Evolutionary conservation across 2,329 filamentous ascomycete species (phyloP).

Genomic region (Apiospora saccharicola): DNA sequence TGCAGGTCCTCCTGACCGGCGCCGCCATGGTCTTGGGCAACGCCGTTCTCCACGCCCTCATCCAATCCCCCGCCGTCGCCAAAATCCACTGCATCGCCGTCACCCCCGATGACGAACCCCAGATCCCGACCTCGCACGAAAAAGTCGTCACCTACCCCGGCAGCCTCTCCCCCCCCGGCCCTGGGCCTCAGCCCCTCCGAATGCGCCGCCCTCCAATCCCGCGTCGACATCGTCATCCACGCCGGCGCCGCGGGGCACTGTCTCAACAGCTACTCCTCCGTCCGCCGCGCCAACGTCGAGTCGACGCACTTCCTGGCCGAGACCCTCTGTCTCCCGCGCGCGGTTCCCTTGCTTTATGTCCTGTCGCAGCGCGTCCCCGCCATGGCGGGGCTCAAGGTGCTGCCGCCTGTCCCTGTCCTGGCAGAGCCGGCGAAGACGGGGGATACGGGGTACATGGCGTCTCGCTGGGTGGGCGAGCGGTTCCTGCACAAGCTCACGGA

Average conservation of each 20-base stretch:
- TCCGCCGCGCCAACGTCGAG: too few relatives aligned
- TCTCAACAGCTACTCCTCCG: too few relatives aligned
- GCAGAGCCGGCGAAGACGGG: too few relatives aligned
- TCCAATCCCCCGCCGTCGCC: constrained; percentile 41
- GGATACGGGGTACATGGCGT: too few relatives aligned
- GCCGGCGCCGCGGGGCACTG: neutral
- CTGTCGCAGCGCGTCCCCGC: too few relatives aligned
- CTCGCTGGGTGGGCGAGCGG: constrained; percentile 20
- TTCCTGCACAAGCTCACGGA: constrained; percentile 22
- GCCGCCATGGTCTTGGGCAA: constrained; percentile 50
- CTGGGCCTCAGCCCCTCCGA: neutral
- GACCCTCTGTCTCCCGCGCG: too few relatives aligned
- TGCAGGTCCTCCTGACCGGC: constrained; percentile 46
- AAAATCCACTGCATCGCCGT: constrained; percentile 35
- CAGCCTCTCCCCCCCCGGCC: neutral
- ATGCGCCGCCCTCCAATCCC: neutral
- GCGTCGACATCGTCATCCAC: neutral
- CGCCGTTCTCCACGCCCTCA: constrained; percentile 47
- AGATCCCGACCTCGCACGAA: neutral
- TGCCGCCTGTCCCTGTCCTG: too few relatives aligned
- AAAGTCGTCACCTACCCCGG: neutral
- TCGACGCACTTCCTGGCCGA: too few relatives aligned
- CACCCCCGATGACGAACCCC: neutral
- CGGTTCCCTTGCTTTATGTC: too few relatives aligned
- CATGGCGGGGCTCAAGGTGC: too few relatives aligned